Evolutionary conservation across 148 eudicot species (phyloP), one percentile per base, ranked within the genome.

Genomic region (Cornus suecica): DNA sequence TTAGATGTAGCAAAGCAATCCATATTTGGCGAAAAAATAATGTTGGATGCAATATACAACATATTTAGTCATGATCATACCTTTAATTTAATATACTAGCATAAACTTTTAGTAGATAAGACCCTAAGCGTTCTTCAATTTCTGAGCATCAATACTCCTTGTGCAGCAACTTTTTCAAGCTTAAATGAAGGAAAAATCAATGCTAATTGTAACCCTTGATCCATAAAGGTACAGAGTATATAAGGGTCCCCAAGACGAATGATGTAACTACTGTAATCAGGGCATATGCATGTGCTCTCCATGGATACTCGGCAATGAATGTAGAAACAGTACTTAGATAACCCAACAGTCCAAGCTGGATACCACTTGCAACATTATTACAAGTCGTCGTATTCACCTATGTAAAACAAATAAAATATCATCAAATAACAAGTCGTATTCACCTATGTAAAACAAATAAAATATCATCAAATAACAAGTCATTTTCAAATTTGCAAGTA

Each of bases 261-360:
- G 99, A 95, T 25, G 78, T 26, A 30, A 74, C 45, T 25, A 89
- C 71, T 6, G 99, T 92, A 23, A 84, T 58, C 18, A 72, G 24
- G 56, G 92, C 99, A 84, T 94, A 94, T 23, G 73, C 89, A 68
- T 92, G 85, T 23, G 97, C 96, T 79, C 94, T 87, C 97, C 94
- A 90, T 0, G 92, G 85, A 6, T 85, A 90, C 76, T 95, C 99
- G 1, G 93, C 94, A 73, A 95, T 84, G 82, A 92, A 92, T 9
- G 97, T 95, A 14, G 97, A 95, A 31, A 95, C 99, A 7, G 99
- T 92, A 82, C 99, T 92, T 66, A 95, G 83, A 75, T 92, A 90
- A 25, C 98, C 97, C 83, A 89, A 41, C 18, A 94, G 68, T 2
- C 98, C 98, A 16, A 94, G 79, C 70, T 94, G 97, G 37, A 94